phyloP scores from a whole-genome alignment of 2,329 filamentous ascomycete species.

The Cyanodermella asteris region DNA sequence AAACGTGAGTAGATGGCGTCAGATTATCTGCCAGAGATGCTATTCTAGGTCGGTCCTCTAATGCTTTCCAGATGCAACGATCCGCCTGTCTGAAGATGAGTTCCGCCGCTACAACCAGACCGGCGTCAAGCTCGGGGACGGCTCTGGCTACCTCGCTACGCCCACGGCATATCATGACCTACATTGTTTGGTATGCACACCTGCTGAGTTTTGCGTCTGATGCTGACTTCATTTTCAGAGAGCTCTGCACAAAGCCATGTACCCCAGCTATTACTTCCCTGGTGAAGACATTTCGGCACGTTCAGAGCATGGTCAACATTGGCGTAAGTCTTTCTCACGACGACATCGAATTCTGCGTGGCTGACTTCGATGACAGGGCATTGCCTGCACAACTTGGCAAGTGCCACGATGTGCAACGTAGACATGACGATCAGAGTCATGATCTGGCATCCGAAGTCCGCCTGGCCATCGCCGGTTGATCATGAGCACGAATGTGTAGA shows the following conservation, averaged over 20 bases:
- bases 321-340: neutral
- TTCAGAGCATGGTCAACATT: neutral
- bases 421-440: conserved; percentile 2
- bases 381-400: conserved; percentile 1
- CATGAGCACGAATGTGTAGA: no score
- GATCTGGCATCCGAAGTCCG: conserved; percentile 1
- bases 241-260: conserved; percentile 1
- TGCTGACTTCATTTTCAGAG: no score
- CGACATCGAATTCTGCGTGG: neutral
- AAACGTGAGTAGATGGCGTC: neutral
- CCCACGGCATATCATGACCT: conserved; percentile 1
- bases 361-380: neutral
- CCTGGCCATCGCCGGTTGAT: conserved; percentile 1
- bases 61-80: neutral
- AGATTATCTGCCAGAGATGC: neutral
- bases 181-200: neutral
- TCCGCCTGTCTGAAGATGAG: conserved; percentile 1
- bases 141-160: conserved; percentile 1
- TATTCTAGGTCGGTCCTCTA: no score
- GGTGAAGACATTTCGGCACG: neutral
- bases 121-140: neutral
- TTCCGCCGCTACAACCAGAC: conserved; percentile 1
- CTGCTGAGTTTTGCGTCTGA: no score
- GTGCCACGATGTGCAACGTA: neutral
- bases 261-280: conserved; percentile 1